Conservation (phyloP, 768 basidiomycete species). For the Termitomyces sp. region DNA sequence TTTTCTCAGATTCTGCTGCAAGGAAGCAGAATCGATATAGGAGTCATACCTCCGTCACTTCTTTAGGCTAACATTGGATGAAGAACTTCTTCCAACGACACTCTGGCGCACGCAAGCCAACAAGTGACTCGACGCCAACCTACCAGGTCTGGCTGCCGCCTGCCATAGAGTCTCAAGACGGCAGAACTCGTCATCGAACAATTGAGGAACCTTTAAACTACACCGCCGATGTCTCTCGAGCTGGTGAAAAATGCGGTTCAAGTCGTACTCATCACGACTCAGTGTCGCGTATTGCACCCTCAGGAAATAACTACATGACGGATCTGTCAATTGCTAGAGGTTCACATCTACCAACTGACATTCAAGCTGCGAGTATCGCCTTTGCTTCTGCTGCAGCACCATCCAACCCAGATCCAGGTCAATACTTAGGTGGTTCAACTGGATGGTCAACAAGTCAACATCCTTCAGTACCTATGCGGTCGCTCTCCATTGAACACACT, state of each 20-base stretch:
- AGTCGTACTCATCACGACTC: slow-evolving; percentile 19
- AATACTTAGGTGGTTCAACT: not conserved
- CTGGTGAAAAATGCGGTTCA: slow-evolving; percentile 23
- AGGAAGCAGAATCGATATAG: slow-evolving; percentile 12
- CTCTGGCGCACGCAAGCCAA: slow-evolving; percentile 34
- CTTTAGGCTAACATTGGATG: slow-evolving; percentile 28
- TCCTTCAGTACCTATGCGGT: not conserved
- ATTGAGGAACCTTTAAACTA: slow-evolving; percentile 12
- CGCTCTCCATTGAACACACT: not conserved
- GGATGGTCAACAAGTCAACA: not conserved
- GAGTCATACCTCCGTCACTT: slow-evolving; percentile 12
- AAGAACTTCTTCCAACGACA: slow-evolving; percentile 47
- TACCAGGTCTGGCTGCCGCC: slow-evolving; percentile 25
- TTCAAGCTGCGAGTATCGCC: not conserved
- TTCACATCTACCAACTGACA: not conserved
- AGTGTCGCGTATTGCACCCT: not conserved
- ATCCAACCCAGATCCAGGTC: slow-evolving; percentile 1
- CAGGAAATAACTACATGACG: slow-evolving; percentile 9
- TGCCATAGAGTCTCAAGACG: slow-evolving; percentile 17
- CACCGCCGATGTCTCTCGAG: slow-evolving; percentile 15
- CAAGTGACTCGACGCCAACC: slow-evolving; percentile 30
- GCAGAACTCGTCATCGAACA: slow-evolving; percentile 22
- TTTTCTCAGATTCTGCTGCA: slow-evolving; percentile 13
- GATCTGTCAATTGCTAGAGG: slow-evolving; percentile 7
- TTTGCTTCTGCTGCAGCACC: not conserved